A percentile compares a stretch with the other conserved stretches of the same genome.
Evolutionary conservation across 2,329 filamentous ascomycete species (phyloP).

Genomic region (Sporothrix brunneoviolacea): DNA sequence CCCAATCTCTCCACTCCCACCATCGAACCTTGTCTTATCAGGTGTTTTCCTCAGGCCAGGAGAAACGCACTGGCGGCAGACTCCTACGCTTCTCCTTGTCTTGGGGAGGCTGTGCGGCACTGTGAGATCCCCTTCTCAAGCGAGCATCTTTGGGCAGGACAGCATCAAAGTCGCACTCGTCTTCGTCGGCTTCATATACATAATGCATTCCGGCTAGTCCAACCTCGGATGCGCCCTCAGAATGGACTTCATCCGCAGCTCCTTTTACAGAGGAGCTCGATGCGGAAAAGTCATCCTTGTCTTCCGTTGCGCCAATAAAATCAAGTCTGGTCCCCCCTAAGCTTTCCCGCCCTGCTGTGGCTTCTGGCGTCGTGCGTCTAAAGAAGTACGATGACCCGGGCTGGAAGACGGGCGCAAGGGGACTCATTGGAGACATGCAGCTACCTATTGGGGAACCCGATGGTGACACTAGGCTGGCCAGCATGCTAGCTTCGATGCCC

Average conservation of each 20-base stretch:
- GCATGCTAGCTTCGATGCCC: not conserved
- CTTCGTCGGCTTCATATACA: not conserved
- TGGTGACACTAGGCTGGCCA: not conserved
- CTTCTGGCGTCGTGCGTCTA: not conserved
- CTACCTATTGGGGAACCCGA: not conserved
- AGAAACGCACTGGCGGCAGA: slow-evolving; percentile 24
- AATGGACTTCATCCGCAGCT: too few species aligned
- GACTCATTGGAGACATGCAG: slow-evolving; percentile 10
- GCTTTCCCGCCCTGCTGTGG: not conserved
- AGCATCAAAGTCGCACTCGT: not conserved
- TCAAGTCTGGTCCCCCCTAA: not conserved
- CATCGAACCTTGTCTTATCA: not conserved
- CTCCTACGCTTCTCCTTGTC: slow-evolving; percentile 26
- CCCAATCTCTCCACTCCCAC: too few species aligned
- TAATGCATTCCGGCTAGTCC: slow-evolving; percentile 1
- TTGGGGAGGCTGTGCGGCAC: not conserved
- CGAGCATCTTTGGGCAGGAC: not conserved
- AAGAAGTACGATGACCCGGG: slow-evolving; percentile 18
- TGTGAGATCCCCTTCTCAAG: slow-evolving; percentile 1
- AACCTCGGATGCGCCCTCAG: too few species aligned
- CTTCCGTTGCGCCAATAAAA: not conserved
- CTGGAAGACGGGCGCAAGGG: slow-evolving; percentile 26
- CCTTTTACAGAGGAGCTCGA: too few species aligned
- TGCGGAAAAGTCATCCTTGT: not conserved
- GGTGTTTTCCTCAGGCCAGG: slow-evolving; percentile 21